Conservation (phyloP, 202 grass and related monocot species). For the Saccharum hybrid region DNA sequence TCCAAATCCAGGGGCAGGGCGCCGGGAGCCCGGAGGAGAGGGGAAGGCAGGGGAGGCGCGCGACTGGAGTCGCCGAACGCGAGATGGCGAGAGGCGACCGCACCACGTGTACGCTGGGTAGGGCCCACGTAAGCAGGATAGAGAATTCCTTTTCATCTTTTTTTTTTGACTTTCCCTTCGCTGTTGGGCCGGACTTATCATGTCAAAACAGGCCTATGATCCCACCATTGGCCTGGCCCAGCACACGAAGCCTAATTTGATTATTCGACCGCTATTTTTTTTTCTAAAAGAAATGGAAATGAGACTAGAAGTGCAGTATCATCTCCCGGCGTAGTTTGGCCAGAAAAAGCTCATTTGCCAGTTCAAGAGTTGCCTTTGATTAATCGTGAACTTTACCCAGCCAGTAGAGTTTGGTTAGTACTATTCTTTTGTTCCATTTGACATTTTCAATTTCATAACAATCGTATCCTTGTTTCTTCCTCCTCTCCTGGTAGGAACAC, state of each 20-base stretch:
- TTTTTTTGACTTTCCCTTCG: neutral
- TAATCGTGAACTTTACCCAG: too few species aligned
- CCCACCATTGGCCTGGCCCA: neutral
- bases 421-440: too few species aligned
- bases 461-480: too few species aligned
- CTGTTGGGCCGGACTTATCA: neutral
- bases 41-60: neutral
- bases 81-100: constrained; percentile 6
- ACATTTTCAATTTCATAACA: too few species aligned
- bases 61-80: neutral
- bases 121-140: constrained; percentile 5
- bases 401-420: too few species aligned
- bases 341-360: too few species aligned
- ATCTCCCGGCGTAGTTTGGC: too few species aligned
- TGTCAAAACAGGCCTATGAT: neutral
- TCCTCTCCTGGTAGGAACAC: too few species aligned
- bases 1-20: constrained; percentile 27
- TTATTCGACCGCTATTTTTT: neutral
- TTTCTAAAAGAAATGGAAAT: too few species aligned
- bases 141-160: neutral
- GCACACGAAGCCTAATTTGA: neutral
- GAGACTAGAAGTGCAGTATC: too few species aligned
- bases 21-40: neutral
- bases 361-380: too few species aligned
- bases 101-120: constrained; percentile 2